Percentiles rank a stretch among this genome's conserved stretches.
Conservation (phyloP, 2,329 filamentous ascomycete genomes). For the Nigrospora osmanthi region DNA sequence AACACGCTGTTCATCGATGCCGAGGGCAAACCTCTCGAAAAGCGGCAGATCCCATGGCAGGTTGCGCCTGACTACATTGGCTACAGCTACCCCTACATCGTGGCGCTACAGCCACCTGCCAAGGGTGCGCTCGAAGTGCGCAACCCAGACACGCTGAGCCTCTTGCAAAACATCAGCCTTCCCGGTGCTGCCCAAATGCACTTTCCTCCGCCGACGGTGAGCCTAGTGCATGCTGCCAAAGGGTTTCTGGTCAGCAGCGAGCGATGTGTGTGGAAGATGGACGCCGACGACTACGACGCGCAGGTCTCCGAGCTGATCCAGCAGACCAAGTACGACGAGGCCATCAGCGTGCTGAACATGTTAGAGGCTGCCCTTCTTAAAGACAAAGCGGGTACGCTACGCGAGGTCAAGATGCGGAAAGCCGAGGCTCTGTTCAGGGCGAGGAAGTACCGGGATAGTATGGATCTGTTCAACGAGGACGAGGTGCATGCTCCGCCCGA, state of each 20-base stretch:
- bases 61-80: constrained; percentile 83
- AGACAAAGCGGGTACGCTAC: constrained; percentile 72
- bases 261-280: constrained; percentile 92
- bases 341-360: constrained; percentile 80
- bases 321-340: constrained; percentile 74
- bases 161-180: constrained; percentile 77
- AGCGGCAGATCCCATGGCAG: constrained; percentile 87
- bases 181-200: constrained; percentile 79
- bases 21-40: constrained; percentile 72
- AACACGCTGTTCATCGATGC: constrained; percentile 89
- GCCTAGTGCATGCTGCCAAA: constrained; percentile 91
- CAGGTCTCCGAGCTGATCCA: constrained; percentile 79
- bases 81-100: constrained; percentile 93
- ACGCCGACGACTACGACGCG: constrained; percentile 79
- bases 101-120: constrained; percentile 74
- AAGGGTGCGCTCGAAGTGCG: constrained; percentile 85
- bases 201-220: constrained; percentile 86
- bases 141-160: constrained; percentile 84
- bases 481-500: constrained; percentile 86
- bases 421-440: constrained; percentile 77
- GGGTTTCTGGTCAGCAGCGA: constrained; percentile 93
- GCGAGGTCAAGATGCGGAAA: constrained; percentile 86
- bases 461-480: constrained; percentile 80
- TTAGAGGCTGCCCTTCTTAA: constrained; percentile 85
- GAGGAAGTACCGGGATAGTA: constrained; percentile 73